phyloP scores from a whole-genome alignment of 2,329 filamentous ascomycete genomes.

The Parafenestella ontariensis region DNA sequence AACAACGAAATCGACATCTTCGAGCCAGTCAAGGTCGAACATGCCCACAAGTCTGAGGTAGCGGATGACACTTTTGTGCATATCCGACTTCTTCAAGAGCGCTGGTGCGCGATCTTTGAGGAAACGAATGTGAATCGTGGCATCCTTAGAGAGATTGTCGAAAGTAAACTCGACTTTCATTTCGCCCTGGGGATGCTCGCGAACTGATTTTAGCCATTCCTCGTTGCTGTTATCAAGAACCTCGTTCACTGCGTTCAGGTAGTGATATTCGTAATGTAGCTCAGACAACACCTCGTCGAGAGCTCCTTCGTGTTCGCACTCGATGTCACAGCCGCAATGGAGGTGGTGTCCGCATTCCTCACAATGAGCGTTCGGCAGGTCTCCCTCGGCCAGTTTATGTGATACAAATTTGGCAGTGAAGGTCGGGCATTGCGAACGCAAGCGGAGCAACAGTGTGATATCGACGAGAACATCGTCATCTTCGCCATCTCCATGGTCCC shows the following conservation, averaged over 20 bases:
- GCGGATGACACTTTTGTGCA: not conserved
- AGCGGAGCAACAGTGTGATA: slow-evolving; percentile 1
- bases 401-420: slow-evolving; percentile 6
- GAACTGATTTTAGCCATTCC: slow-evolving; percentile 7
- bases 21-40: not conserved
- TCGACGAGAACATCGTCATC: not conserved
- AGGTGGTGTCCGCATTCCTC: not conserved
- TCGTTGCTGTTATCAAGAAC: slow-evolving; percentile 9
- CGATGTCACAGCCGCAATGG: not conserved
- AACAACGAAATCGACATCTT: slow-evolving; percentile 1
- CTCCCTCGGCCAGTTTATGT: not conserved
- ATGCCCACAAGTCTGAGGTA: slow-evolving; percentile 1
- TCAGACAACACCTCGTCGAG: not conserved
- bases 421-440: slow-evolving; percentile 3
- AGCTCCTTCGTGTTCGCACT: not conserved
- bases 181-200: not conserved
- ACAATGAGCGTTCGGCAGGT: not conserved
- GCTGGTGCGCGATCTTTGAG: not conserved
- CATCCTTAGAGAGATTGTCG: not conserved
- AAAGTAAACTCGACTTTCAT: slow-evolving; percentile 1
- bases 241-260: slow-evolving; percentile 4
- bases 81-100: not conserved
- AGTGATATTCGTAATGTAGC: not conserved
- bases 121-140: slow-evolving; percentile 7
- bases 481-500: slow-evolving; percentile 1